Conservation (phyloP, 169 alveolate genomes). For the Theileria equi region DNA sequence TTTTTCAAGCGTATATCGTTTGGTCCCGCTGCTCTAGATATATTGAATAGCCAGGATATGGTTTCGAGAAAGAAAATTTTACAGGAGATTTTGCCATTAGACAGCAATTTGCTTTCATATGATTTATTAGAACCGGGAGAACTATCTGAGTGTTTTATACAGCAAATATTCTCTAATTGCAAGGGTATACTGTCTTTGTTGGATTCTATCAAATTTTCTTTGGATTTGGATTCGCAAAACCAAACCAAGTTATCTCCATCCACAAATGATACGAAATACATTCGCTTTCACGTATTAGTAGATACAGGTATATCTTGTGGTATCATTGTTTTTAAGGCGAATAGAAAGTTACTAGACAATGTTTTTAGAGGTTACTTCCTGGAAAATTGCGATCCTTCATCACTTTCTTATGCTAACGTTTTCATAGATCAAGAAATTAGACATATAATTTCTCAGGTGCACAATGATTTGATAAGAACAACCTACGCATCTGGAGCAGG, state of each 20-base stretch:
- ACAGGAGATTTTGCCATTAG: conserved; percentile 10
- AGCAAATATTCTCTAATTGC: conserved; percentile 36
- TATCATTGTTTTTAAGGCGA: not conserved
- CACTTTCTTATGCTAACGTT: too few species aligned
- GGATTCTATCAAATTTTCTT: conserved; percentile 4
- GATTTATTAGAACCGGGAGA: conserved; percentile 41
- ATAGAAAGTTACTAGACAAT: conserved; percentile 22
- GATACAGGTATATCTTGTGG: conserved; percentile 39
- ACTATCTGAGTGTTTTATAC: conserved; percentile 23
- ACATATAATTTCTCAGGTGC: conserved; percentile 28
- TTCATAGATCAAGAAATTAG: conserved; percentile 47
- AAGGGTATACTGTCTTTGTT: conserved; percentile 16
- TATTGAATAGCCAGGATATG: conserved; percentile 12
- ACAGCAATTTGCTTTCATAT: conserved; percentile 18
- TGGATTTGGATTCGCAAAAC: conserved; percentile 11
- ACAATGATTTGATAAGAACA: not conserved
- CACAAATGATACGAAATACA: not conserved
- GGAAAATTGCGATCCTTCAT: too few species aligned
- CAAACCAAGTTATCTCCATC: too few species aligned
- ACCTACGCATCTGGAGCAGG: not conserved
- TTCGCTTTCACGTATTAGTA: conserved; percentile 35
- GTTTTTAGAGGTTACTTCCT: too few species aligned
- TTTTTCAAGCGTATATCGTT: conserved; percentile 36
- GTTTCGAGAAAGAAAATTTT: conserved; percentile 9
- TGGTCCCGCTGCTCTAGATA: conserved; percentile 16